Conservation (phyloP, 2,329 filamentous ascomycete species). For the Bipolaris zeicola region DNA sequence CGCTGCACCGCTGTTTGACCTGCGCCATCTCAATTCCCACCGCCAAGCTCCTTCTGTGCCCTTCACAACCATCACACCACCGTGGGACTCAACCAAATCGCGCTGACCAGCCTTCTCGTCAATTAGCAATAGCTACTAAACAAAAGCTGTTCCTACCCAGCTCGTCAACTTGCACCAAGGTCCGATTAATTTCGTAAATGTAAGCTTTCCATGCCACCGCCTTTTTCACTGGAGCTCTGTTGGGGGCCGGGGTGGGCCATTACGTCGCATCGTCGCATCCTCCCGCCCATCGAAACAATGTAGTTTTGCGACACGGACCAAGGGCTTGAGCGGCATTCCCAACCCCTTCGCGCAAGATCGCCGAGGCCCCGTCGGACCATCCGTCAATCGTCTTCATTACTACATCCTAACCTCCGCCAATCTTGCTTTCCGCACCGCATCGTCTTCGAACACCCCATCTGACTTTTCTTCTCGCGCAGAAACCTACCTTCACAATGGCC, state of each 20-base stretch:
- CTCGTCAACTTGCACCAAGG: conserved; percentile 20
- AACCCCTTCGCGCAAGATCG: not conserved
- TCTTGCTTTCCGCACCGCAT: conserved; percentile 5
- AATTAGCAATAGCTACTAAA: conserved; percentile 23
- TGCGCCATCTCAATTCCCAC: conserved; percentile 21
- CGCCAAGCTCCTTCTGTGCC: conserved; percentile 30
- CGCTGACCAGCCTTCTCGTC: conserved; percentile 40
- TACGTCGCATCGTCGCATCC: conserved; percentile 14
- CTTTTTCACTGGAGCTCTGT: conserved; percentile 20
- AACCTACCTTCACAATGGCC: conserved; percentile 43
- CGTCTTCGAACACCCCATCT: conserved; percentile 9
- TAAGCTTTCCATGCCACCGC: conserved; percentile 30
- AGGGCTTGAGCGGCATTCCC: conserved; percentile 10
- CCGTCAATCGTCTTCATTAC: conserved; percentile 6
- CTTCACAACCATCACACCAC: conserved; percentile 26
- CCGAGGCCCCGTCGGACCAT: not conserved
- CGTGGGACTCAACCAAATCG: conserved; percentile 28
- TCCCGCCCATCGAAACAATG: conserved; percentile 11
- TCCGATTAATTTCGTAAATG: conserved; percentile 38
- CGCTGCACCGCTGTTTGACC: conserved; percentile 37
- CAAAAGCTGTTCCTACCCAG: conserved; percentile 13
- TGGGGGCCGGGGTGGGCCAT: conserved; percentile 6
- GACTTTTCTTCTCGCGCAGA: conserved; percentile 24
- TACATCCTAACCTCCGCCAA: conserved; percentile 8
- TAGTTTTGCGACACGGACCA: conserved; percentile 25